phyloP scores from a whole-genome alignment of 345 rosid genomes.

The Gossypium australe region DNA sequence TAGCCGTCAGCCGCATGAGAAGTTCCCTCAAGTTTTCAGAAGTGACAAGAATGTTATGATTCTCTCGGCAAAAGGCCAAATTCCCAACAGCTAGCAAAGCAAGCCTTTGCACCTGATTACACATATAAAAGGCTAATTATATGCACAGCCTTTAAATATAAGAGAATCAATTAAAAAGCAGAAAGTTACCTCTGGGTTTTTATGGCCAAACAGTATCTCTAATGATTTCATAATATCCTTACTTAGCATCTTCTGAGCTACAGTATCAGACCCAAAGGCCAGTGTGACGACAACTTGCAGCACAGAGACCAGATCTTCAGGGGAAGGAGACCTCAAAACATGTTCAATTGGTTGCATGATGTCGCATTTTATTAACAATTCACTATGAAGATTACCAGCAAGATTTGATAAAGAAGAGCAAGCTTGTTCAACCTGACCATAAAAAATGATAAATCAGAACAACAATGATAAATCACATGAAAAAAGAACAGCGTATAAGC shows the following conservation, averaged over 20 bases:
- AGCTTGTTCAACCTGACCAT: slow-evolving; percentile 84
- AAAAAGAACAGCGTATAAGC: slow-evolving; percentile 13
- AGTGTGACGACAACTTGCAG: slow-evolving; percentile 80
- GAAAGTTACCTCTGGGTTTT: slow-evolving; percentile 71
- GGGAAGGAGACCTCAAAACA: slow-evolving; percentile 66
- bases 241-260: slow-evolving; percentile 83
- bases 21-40: slow-evolving; percentile 94
- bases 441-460: slow-evolving; percentile 12
- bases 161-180: slow-evolving; percentile 10
- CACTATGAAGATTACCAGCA: slow-evolving; percentile 86
- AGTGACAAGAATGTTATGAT: slow-evolving; percentile 71
- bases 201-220: slow-evolving; percentile 71
- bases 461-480: slow-evolving; percentile 11
- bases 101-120: slow-evolving; percentile 73
- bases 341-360: slow-evolving; percentile 87
- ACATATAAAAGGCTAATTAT: slow-evolving; percentile 14
- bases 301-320: slow-evolving; percentile 79
- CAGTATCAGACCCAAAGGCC: slow-evolving; percentile 79
- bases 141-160: slow-evolving; percentile 14
- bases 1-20: slow-evolving; percentile 64
- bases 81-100: slow-evolving; percentile 91
- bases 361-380: slow-evolving; percentile 89
- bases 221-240: slow-evolving; percentile 75
- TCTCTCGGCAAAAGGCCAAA: slow-evolving; percentile 88
- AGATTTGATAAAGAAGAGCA: slow-evolving; percentile 90